Evolutionary conservation across 2,329 filamentous ascomycete genomes (phyloP).

Genomic region (Hymenoscyphus albidus): DNA sequence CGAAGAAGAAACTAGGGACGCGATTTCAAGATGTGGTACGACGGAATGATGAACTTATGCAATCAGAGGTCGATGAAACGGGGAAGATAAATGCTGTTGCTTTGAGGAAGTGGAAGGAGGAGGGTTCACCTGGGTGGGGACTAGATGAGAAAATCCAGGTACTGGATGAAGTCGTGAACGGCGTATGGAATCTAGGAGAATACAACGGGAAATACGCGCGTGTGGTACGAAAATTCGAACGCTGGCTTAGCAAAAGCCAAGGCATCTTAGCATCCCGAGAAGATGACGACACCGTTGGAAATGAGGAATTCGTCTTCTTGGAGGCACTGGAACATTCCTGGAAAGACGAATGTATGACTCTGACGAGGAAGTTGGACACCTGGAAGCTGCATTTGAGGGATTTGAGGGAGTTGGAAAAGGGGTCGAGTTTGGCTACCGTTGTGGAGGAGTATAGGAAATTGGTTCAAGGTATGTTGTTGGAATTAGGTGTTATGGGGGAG

Average conservation of each 20-base stretch:
- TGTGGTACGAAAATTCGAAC: slow-evolving; percentile 54
- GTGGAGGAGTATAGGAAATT: slow-evolving; percentile 47
- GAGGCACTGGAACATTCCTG: slow-evolving; percentile 53
- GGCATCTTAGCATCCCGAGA: slow-evolving; percentile 45
- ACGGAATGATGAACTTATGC: slow-evolving; percentile 41
- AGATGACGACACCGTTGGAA: slow-evolving; percentile 32
- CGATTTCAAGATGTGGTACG: slow-evolving; percentile 40
- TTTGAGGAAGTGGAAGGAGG: slow-evolving; percentile 47
- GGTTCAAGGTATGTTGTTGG: slow-evolving; percentile 57
- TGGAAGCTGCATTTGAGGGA: slow-evolving; percentile 48
- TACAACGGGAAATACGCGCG: slow-evolving; percentile 53
- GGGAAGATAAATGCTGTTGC: slow-evolving; percentile 49
- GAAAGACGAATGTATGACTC: slow-evolving; percentile 53
- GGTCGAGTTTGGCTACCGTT: slow-evolving; percentile 45
- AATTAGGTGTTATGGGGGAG: slow-evolving; percentile 58
- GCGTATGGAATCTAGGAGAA: slow-evolving; percentile 56
- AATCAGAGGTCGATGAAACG: slow-evolving; percentile 43
- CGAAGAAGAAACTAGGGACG: slow-evolving; percentile 44
- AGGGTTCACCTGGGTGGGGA: slow-evolving; percentile 32
- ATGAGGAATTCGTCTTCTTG: slow-evolving; percentile 45
- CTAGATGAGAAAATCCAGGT: slow-evolving; percentile 55
- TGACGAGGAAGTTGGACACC: slow-evolving; percentile 52
- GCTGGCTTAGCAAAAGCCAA: slow-evolving; percentile 50
- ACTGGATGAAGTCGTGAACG: slow-evolving; percentile 53
- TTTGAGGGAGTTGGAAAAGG: slow-evolving; percentile 37